phyloP scores from a whole-genome alignment of 768 basidiomycete genomes.

The Mycena rosella region DNA sequence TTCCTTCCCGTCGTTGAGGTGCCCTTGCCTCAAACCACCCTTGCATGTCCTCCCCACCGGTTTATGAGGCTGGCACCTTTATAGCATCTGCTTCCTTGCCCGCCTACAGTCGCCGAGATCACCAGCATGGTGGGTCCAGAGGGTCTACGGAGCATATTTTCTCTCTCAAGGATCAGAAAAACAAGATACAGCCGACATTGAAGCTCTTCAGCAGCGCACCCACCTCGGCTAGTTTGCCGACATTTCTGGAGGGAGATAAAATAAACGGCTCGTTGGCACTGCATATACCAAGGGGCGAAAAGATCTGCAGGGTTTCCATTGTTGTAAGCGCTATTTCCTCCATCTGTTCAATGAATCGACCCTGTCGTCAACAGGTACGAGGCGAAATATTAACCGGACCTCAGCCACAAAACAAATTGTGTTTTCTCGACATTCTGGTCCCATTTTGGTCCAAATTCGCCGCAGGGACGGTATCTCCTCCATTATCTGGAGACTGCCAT shows the following conservation, averaged over 20 bases:
- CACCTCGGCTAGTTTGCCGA: constrained; percentile 18
- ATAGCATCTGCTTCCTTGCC: constrained; percentile 10
- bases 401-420: not conserved
- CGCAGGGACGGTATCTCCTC: not conserved
- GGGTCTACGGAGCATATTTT: constrained; percentile 29
- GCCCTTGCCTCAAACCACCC: not conserved
- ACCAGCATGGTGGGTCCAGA: constrained; percentile 1
- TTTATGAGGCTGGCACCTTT: constrained; percentile 20
- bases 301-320: constrained; percentile 18
- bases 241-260: constrained; percentile 26
- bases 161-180: constrained; percentile 26
- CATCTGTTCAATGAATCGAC: not conserved
- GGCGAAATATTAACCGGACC: constrained; percentile 23
- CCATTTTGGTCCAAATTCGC: constrained; percentile 19
- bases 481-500: constrained; percentile 7
- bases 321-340: constrained; percentile 6
- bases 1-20: not conserved
- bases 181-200: constrained; percentile 17
- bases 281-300: constrained; percentile 18
- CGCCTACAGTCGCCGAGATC: constrained; percentile 23
- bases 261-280: constrained; percentile 24
- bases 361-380: constrained; percentile 1
- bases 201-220: constrained; percentile 29
- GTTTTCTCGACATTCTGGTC: constrained; percentile 25
- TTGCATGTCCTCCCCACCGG: constrained; percentile 22